A percentile compares a stretch with the other conserved stretches of the same genome.
phyloP scores from a whole-genome alignment of 164 flowering plant genomes.

The Piper longum region DNA sequence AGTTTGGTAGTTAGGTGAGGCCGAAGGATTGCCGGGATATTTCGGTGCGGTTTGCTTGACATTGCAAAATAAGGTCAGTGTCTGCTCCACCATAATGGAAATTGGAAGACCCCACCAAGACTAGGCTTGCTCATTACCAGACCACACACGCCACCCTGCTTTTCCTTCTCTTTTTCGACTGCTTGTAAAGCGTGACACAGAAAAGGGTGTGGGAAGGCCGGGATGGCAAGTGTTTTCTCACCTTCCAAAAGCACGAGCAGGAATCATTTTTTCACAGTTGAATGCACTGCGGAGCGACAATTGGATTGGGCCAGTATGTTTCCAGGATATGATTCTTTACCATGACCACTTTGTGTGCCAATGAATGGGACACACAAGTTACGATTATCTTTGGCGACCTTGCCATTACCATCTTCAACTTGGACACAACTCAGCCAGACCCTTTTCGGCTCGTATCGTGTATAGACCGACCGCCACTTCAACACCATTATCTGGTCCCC shows the following conservation, averaged over 20 bases:
- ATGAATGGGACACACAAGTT: not conserved
- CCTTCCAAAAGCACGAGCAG: not conserved
- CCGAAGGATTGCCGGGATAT: slow-evolving; percentile 22
- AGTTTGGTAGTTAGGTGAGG: slow-evolving; percentile 5
- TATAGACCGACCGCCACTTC: too few species aligned
- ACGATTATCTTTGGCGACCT: too few species aligned
- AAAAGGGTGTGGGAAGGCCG: not conserved
- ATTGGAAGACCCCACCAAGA: slow-evolving; percentile 24
- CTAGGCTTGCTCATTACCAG: slow-evolving; percentile 15
- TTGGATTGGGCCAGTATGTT: not conserved
- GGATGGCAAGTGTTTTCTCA: not conserved
- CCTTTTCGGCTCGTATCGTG: too few species aligned
- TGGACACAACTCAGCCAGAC: too few species aligned
- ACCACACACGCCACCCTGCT: not conserved
- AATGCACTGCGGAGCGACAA: not conserved
- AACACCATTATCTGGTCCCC: too few species aligned
- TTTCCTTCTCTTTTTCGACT: slow-evolving; percentile 1
- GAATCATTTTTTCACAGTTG: not conserved
- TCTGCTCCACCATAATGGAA: slow-evolving; percentile 27
- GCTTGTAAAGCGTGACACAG: slow-evolving; percentile 1
- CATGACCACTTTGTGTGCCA: not conserved
- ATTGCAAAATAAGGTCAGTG: slow-evolving; percentile 27
- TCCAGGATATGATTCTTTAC: not conserved
- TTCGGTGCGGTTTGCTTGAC: slow-evolving; percentile 46
- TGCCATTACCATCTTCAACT: too few species aligned